Percentiles rank a stretch among this genome's conserved stretches.
phyloP scores from a whole-genome alignment of 2,329 filamentous ascomycete genomes.

The Didymella pinodella region DNA sequence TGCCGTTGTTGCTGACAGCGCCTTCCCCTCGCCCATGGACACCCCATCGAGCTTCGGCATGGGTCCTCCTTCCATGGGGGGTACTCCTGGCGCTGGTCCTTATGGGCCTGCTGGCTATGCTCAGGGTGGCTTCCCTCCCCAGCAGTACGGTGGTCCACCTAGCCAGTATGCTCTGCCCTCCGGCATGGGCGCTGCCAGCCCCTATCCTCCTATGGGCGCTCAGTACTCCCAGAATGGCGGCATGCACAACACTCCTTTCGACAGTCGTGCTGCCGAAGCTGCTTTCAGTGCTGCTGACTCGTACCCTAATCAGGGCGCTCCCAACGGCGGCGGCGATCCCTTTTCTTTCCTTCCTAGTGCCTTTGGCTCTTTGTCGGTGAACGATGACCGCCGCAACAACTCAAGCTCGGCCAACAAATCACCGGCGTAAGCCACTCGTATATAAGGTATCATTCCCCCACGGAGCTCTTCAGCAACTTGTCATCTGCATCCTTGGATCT shows the following conservation, averaged over 20 bases:
- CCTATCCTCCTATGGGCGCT: constrained; percentile 78
- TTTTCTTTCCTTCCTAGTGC: constrained; percentile 81
- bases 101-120: constrained; percentile 75
- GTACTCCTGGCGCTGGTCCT: constrained; percentile 72
- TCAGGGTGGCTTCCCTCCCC: constrained; percentile 66
- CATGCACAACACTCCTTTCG: constrained; percentile 86
- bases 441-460: constrained; percentile 39
- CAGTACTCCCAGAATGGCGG: constrained; percentile 79
- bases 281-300: constrained; percentile 91
- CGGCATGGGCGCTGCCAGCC: constrained; percentile 79
- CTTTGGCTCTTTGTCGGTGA: constrained; percentile 76
- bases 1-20: constrained; percentile 91
- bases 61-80: constrained; percentile 86
- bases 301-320: constrained; percentile 76
- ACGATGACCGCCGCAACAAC: constrained; percentile 61
- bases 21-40: constrained; percentile 90
- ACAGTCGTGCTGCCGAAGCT: constrained; percentile 90
- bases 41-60: constrained; percentile 82
- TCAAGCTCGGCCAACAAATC: constrained; percentile 51
- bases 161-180: constrained; percentile 91
- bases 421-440: constrained; percentile 48
- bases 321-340: constrained; percentile 74
- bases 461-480: constrained; percentile 3
- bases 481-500: constrained; percentile 43
- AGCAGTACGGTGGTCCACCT: constrained; percentile 86